Conservation (phyloP, 257 asterid genomes). For the Nicotiana undulata region DNA sequence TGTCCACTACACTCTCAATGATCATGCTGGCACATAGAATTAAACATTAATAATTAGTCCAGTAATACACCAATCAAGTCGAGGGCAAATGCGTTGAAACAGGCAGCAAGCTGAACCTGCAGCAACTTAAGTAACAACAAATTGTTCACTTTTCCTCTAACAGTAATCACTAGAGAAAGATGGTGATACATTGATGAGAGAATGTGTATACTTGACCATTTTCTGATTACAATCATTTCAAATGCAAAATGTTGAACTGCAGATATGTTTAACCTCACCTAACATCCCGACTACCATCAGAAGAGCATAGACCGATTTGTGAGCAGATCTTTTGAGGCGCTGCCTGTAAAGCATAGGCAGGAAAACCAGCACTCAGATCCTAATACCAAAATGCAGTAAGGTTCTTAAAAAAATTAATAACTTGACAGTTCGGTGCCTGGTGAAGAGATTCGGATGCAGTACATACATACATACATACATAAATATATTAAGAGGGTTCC, state of each 20-base stretch:
- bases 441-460: neutral
- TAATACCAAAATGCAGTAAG: neutral
- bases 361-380: neutral
- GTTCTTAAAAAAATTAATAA: conserved; percentile 3
- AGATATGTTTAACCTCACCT: conserved; percentile 35
- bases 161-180: neutral
- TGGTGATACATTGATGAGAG: neutral
- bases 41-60: neutral
- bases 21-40: conserved; percentile 40
- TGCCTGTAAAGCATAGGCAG: conserved; percentile 30
- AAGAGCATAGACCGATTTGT: conserved; percentile 49
- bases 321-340: conserved; percentile 60
- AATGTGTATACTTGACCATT: neutral
- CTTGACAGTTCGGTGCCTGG: neutral
- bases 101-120: neutral
- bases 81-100: neutral
- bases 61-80: neutral
- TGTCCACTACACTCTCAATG: conserved; percentile 77
- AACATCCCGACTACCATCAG: conserved; percentile 45
- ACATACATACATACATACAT: too few species aligned
- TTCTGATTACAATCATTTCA: neutral
- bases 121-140: neutral
- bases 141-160: neutral
- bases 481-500: too few species aligned
- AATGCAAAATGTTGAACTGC: neutral